Evolutionary conservation across 2,329 filamentous ascomycete genomes (phyloP).

Genomic region (Arthrobotrys megalospora): DNA sequence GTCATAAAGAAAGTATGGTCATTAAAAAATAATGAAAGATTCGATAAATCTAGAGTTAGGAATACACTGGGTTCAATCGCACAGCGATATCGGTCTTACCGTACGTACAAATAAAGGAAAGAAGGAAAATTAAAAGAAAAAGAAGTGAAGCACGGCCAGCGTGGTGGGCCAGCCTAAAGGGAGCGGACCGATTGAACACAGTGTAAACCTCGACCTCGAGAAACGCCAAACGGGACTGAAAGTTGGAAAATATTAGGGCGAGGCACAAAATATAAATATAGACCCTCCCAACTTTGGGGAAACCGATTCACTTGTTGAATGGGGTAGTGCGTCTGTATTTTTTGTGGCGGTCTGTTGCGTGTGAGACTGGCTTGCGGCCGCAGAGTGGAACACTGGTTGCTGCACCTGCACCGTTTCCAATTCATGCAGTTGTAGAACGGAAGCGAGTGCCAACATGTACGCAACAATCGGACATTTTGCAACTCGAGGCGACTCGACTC

Average conservation of each 20-base stretch:
- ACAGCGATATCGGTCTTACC: constrained; percentile 24
- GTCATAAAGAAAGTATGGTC: background rate
- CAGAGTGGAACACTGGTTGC: constrained; percentile 31
- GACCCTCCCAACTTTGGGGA: background rate
- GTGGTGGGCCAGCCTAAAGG: constrained; percentile 20
- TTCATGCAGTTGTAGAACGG: constrained; percentile 3
- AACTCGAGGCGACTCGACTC: background rate
- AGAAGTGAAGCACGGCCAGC: constrained; percentile 18
- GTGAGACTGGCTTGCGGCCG: constrained; percentile 10
- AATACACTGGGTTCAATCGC: constrained; percentile 15
- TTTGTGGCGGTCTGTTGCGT: constrained; percentile 24
- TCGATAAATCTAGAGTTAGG: background rate
- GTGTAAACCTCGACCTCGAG: background rate
- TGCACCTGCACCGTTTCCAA: constrained; percentile 9
- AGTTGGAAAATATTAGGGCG: background rate
- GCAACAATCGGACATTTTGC: background rate
- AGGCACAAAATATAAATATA: constrained; percentile 4
- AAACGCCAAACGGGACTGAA: constrained; percentile 9
- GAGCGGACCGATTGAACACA: background rate
- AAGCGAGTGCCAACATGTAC: background rate
- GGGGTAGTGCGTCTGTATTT: background rate
- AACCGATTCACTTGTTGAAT: background rate
- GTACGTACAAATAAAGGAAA: background rate
- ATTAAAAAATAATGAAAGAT: background rate
- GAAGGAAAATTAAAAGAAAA: constrained; percentile 43